Evolutionary conservation across 257 asterid genomes (phyloP).

Genomic region (Osmanthus fragrans): DNA sequence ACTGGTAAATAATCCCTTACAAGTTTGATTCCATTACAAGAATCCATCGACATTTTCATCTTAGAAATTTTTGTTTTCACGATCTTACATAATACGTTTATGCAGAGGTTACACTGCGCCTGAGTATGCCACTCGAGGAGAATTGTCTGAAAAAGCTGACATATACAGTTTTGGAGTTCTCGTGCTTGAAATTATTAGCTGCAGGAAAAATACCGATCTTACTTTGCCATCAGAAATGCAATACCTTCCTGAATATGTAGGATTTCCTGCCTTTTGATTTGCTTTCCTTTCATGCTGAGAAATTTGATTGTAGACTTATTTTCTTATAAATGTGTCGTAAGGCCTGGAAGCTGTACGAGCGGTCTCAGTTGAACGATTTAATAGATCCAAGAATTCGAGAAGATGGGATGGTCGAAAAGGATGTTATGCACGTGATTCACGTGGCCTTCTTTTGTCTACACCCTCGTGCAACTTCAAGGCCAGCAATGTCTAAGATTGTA

Average conservation of each 20-base stretch:
- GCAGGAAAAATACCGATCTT: conserved; percentile 69
- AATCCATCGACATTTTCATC: too few species aligned
- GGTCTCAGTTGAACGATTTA: conserved; percentile 53
- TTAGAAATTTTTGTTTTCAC: neutral
- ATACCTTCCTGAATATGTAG: conserved; percentile 77
- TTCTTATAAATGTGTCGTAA: conserved; percentile 17
- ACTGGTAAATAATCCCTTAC: too few species aligned
- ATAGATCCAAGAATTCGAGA: conserved; percentile 54
- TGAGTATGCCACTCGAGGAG: conserved; percentile 75
- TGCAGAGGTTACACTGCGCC: conserved; percentile 83
- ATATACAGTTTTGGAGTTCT: conserved; percentile 79
- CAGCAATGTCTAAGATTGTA: conserved; percentile 80
- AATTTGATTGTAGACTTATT: neutral
- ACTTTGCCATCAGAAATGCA: conserved; percentile 69
- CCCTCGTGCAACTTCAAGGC: conserved; percentile 61
- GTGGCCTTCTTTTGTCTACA: conserved; percentile 71
- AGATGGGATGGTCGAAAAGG: conserved; percentile 41
- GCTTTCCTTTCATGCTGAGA: neutral
- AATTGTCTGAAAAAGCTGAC: conserved; percentile 75
- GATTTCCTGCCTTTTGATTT: conserved; percentile 6
- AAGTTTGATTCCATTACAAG: too few species aligned
- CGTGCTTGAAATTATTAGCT: conserved; percentile 64
- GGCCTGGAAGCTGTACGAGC: conserved; percentile 81
- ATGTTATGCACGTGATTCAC: conserved; percentile 47
- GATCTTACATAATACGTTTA: neutral